Conservation (phyloP, 1,284 basidiomycete species). For the Vanrija sp. region DNA sequence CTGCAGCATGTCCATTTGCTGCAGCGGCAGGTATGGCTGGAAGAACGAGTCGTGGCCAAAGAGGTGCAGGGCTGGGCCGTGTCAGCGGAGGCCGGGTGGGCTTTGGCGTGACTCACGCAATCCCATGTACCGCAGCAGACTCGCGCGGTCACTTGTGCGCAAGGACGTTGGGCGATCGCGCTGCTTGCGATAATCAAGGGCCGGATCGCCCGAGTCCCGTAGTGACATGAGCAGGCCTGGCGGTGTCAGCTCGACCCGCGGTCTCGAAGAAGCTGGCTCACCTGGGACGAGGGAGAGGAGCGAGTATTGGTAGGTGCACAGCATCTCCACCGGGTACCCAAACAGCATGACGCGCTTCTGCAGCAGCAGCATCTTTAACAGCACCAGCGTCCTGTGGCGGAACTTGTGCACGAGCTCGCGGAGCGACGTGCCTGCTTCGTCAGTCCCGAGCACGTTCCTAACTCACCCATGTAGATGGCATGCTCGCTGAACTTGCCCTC, state of each 20-base stretch:
- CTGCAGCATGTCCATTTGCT: conserved; percentile 86
- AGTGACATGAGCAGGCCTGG: conserved; percentile 77
- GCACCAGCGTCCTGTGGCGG: conserved; percentile 82
- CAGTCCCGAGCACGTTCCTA: not conserved
- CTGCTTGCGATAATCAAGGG: conserved; percentile 61
- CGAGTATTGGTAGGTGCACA: conserved; percentile 97
- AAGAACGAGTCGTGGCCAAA: conserved; percentile 93
- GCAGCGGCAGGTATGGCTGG: conserved; percentile 93
- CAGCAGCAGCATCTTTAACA: conserved; percentile 91
- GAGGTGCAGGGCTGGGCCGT: conserved; percentile 48
- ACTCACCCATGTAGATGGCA: conserved; percentile 46
- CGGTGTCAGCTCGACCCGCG: not conserved
- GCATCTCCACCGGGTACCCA: conserved; percentile 90
- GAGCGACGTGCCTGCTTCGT: conserved; percentile 69
- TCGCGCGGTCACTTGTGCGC: conserved; percentile 82
- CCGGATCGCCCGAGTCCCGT: conserved; percentile 87
- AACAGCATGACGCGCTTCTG: conserved; percentile 95
- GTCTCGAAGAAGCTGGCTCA: conserved; percentile 35
- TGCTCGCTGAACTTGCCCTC: conserved; percentile 41
- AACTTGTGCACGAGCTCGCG: conserved; percentile 91
- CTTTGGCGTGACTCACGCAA: conserved; percentile 68
- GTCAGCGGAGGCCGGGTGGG: not conserved
- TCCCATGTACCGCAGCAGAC: conserved; percentile 86
- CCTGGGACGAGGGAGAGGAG: conserved; percentile 79
- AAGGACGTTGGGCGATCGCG: conserved; percentile 69